These are phyloP conservation scores for Linum tenue DNA, from an alignment of 345 rosid genomes.

Conservation along the genomic window DNA sequence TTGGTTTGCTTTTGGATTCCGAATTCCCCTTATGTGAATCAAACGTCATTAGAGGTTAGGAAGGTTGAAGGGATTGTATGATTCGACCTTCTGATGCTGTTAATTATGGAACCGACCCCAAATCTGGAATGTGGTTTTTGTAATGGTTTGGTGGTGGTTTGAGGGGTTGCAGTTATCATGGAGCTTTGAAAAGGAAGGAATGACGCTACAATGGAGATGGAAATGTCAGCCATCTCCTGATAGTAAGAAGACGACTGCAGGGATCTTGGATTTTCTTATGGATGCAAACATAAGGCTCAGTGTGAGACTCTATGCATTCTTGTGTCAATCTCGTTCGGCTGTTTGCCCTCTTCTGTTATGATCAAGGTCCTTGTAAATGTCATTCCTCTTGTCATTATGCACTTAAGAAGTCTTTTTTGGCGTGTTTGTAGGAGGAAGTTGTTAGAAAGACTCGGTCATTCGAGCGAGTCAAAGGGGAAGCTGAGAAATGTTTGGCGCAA, in stretches of 20 bases:
- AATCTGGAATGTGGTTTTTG: neutral
- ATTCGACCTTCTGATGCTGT: neutral
- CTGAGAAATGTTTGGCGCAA: constrained; percentile 73
- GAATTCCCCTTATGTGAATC: neutral
- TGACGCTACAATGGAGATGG: constrained; percentile 87
- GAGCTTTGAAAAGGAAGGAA: constrained; percentile 90
- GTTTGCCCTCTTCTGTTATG: neutral
- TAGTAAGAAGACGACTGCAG: constrained; percentile 38
- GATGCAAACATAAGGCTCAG: constrained; percentile 73
- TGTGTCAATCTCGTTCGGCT: neutral
- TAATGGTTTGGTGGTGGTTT: neutral
- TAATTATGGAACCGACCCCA: neutral
- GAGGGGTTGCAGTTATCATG: constrained; percentile 53
- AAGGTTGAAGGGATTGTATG: neutral
- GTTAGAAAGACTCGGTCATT: constrained; percentile 39
- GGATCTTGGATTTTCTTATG: constrained; percentile 76
- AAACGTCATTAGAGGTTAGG: neutral
- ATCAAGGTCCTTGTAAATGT: no score
- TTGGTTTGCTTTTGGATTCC: no score
- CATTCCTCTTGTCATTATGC: neutral
- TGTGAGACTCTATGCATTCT: constrained; percentile 19
- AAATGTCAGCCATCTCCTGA: constrained; percentile 54
- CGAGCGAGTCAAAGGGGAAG: constrained; percentile 59
- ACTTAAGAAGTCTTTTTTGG: neutral
- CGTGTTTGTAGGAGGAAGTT: constrained; percentile 19